These are phyloP conservation scores for Mycena pura DNA, from an alignment of 768 basidiomycete species.

Conservation along the genomic window DNA sequence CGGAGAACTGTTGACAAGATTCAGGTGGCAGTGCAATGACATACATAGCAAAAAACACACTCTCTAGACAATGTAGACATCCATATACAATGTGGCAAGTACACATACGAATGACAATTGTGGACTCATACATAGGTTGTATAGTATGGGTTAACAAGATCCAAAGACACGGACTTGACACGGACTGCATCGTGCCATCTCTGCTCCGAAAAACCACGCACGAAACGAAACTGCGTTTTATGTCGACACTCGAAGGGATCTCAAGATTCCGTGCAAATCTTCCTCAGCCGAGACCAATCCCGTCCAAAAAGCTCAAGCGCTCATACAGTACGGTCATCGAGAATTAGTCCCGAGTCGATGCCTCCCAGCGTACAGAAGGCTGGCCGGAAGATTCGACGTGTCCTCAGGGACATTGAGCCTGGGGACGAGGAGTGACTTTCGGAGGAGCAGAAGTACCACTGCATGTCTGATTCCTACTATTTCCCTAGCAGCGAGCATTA, in stretches of 20 bases:
- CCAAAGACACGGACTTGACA: slow-evolving; percentile 27
- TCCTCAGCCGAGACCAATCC: slow-evolving; percentile 15
- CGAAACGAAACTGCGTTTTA: slow-evolving; percentile 21
- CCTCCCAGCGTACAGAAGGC: slow-evolving; percentile 24
- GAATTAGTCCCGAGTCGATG: slow-evolving; percentile 13
- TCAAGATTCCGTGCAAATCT: slow-evolving; percentile 20
- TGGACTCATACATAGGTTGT: too few relatives aligned
- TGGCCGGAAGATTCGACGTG: slow-evolving; percentile 20
- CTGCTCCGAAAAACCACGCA: slow-evolving; percentile 14
- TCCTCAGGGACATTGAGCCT: background rate
- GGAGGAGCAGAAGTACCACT: background rate
- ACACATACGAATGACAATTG: too few relatives aligned
- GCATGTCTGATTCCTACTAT: too few relatives aligned
- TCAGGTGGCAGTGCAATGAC: too few relatives aligned
- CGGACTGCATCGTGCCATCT: too few relatives aligned
- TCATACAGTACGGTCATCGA: slow-evolving; percentile 14
- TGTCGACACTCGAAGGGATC: slow-evolving; percentile 19
- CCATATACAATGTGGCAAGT: too few relatives aligned
- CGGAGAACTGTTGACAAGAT: too few relatives aligned
- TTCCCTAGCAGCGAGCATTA: slow-evolving; percentile 14
- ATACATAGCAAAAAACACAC: too few relatives aligned
- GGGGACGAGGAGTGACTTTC: slow-evolving; percentile 14
- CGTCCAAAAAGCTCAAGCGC: slow-evolving; percentile 2
- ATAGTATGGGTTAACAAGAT: too few relatives aligned
- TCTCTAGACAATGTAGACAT: too few relatives aligned